Base-by-base conservation (phyloP, 305 asterid genomes). In the Fraxinus dipetala region DNA sequence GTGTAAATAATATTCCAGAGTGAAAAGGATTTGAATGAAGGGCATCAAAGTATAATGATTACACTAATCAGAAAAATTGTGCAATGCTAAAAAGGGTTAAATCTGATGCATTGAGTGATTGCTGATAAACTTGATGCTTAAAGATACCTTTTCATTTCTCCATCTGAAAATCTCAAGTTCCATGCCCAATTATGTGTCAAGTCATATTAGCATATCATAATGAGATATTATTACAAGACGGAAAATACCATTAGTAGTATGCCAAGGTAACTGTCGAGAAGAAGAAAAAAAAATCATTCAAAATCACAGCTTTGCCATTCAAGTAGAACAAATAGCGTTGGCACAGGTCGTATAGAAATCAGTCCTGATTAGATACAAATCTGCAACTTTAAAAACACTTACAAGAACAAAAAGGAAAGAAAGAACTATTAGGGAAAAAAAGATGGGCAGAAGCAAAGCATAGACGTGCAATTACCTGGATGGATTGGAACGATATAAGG, bases 401-500 rank as follows among this genome's bases (percentile, higher is more conserved):
- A 30, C 78, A 74, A 76, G 45, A 82, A 84, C 45, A 18, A 76
- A 78, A 80, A 56, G 51, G 63, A 74, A 48, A 65, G 72, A 67
- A 84, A 78, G 34, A 24, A 13, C n/a, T 24, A 67, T 67, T 38
- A 34, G n/a, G 79, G 45, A 43, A 77, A 61, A 59, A 22, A 54
- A n/a, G 45, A 30, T 56, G 40, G 72, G 70, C 40, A 38, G 14
- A 34, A 51, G 65, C 45, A 74, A 40, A 79, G 75, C 75, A 35
- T 76, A 1, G 69, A n/a, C 26, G 51, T 67, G 78, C 65, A n/a
- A n/a, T 87, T 82, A 95, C 99, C 99, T 89, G 99, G 99, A 89
- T 95, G 99, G 80, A 95, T n/a, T 51, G 99, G 99, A 81, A 95
- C 86, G 59, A 84, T 18, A 84, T 94, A 95, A 5, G 97, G 98